phyloP scores from a whole-genome alignment of 1,139 yeast species.

The Candida sanyaensis region DNA sequence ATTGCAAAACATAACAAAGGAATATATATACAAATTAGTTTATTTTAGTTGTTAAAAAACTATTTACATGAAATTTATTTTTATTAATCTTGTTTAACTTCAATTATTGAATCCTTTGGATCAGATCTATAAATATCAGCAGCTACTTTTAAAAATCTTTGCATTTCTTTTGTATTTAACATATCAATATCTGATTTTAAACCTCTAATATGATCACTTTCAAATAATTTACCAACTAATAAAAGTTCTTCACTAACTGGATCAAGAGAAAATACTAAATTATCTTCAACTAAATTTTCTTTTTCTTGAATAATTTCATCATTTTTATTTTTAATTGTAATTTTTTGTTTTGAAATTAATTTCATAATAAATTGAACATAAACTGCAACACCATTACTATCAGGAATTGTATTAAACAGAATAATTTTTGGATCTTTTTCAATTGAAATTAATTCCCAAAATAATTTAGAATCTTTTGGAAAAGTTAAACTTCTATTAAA shows the following conservation, averaged over 20 bases:
- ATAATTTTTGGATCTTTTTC: slow-evolving; percentile 72
- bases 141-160: slow-evolving; percentile 25
- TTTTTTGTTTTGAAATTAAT: slow-evolving; percentile 71
- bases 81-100: not conserved
- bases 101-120: slow-evolving; percentile 14
- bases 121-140: slow-evolving; percentile 36
- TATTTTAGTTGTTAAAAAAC: not conserved
- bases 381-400: slow-evolving; percentile 67
- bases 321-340: slow-evolving; percentile 46
- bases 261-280: slow-evolving; percentile 75
- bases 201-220: slow-evolving; percentile 50
- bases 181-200: slow-evolving; percentile 32
- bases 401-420: slow-evolving; percentile 60
- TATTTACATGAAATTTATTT: not conserved
- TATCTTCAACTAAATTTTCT: slow-evolving; percentile 67
- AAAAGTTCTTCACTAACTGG: slow-evolving; percentile 66
- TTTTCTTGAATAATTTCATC: slow-evolving; percentile 35
- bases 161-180: slow-evolving; percentile 25
- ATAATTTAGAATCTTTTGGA: slow-evolving; percentile 60
- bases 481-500: slow-evolving; percentile 36
- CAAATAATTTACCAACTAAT: slow-evolving; percentile 81
- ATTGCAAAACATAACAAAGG: not conserved
- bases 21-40: not conserved
- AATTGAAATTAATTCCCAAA: slow-evolving; percentile 77
- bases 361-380: slow-evolving; percentile 76